phyloP scores from a whole-genome alignment of 1,139 yeast genomes.

The Wickerhamomyces sp. region DNA sequence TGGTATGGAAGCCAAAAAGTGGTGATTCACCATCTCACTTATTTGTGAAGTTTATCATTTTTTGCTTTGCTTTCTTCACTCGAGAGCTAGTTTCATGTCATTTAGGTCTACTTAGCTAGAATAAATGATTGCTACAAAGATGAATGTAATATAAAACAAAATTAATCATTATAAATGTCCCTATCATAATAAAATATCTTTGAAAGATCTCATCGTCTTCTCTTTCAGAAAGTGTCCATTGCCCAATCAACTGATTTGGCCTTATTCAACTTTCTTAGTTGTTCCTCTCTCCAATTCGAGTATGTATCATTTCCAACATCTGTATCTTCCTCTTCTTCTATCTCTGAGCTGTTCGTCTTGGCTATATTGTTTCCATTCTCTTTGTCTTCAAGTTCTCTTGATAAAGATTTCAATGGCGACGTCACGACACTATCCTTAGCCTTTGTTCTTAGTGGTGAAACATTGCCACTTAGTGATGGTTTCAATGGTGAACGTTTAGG shows the following conservation, averaged over 20 bases:
- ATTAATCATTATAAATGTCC: background rate
- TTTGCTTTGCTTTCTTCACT: background rate
- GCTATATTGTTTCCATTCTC: slow-evolving; percentile 5
- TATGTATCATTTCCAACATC: slow-evolving; percentile 14
- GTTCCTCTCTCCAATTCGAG: slow-evolving; percentile 23
- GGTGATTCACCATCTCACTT: slow-evolving; percentile 18
- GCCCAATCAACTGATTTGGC: slow-evolving; percentile 8
- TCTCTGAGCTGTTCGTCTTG: slow-evolving; percentile 1
- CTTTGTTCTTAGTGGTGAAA: slow-evolving; percentile 2
- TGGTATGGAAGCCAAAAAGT: slow-evolving; percentile 47
- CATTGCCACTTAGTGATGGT: slow-evolving; percentile 7
- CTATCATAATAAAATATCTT: too few species aligned
- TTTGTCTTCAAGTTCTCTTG: slow-evolving; percentile 5
- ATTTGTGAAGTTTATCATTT: background rate
- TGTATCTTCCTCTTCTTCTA: slow-evolving; percentile 16
- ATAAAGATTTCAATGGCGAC: slow-evolving; percentile 23
- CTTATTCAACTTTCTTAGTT: slow-evolving; percentile 20
- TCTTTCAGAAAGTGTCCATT: slow-evolving; percentile 11
- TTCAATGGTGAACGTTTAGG: slow-evolving; percentile 11
- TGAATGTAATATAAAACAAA: too few species aligned
- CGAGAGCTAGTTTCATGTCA: background rate
- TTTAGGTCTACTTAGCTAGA: too few species aligned
- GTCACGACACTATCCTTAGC: slow-evolving; percentile 9
- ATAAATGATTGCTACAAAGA: too few species aligned
- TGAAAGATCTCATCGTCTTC: too few species aligned